Conservation (phyloP, 331 rosid genomes). For the Prunus yedoensis region DNA sequence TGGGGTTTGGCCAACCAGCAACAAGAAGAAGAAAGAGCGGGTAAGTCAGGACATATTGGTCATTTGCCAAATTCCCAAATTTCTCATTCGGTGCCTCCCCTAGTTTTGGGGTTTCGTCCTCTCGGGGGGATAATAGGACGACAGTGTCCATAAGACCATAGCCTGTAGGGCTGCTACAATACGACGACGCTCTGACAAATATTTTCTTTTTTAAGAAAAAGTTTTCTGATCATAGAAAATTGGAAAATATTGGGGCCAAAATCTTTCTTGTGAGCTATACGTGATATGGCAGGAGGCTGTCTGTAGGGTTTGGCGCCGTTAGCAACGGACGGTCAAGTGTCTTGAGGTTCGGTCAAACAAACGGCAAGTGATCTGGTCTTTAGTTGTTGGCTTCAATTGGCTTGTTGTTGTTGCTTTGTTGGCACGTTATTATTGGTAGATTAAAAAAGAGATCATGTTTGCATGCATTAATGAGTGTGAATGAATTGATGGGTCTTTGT, state of each 20-base stretch:
- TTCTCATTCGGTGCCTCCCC: not conserved
- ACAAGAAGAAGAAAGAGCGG: conserved; percentile 2
- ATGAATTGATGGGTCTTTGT: conserved; percentile 28
- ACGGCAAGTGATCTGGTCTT: not conserved
- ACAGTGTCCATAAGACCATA: not conserved
- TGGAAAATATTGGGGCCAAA: conserved; percentile 8
- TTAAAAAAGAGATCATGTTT: not conserved
- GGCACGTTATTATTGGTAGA: not conserved
- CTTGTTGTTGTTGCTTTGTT: not conserved
- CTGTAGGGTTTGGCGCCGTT: conserved; percentile 30
- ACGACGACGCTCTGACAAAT: conserved; percentile 25
- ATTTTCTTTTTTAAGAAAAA: not conserved
- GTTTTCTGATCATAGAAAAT: not conserved
- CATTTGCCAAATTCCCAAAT: not conserved
- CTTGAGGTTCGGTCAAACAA: conserved; percentile 6
- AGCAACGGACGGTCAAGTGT: conserved; percentile 36
- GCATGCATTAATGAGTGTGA: conserved; percentile 18
- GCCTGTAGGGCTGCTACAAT: conserved; percentile 12
- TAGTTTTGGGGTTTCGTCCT: not conserved
- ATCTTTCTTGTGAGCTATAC: conserved; percentile 15
- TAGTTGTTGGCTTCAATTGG: not conserved
- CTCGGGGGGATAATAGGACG: not conserved
- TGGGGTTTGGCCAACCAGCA: conserved; percentile 7
- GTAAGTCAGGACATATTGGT: not conserved
- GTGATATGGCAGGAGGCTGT: not conserved